Conservation (phyloP, 2,329 filamentous ascomycete genomes). For the Aureobasidium sp. region DNA sequence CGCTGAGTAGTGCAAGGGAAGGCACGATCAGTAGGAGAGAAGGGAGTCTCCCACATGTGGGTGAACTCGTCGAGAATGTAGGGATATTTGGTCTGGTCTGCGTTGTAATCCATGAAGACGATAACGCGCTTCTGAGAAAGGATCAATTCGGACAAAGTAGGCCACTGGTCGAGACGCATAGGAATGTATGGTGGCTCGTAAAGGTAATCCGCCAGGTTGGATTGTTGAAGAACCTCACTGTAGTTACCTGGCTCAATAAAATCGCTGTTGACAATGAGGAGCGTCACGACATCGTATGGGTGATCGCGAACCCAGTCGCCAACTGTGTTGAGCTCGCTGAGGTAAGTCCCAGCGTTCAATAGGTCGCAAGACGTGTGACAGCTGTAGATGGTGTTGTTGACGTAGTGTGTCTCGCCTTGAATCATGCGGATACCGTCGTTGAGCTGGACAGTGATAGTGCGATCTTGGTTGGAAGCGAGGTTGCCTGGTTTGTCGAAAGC, state of each 20-base stretch:
- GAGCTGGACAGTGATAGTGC: slow-evolving; percentile 62
- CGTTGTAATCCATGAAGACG: slow-evolving; percentile 78
- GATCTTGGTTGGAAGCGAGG: slow-evolving; percentile 66
- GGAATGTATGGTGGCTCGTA: slow-evolving; percentile 66
- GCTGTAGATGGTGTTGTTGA: slow-evolving; percentile 59
- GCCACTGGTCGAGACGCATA: slow-evolving; percentile 72
- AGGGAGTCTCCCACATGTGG: slow-evolving; percentile 87
- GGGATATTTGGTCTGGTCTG: slow-evolving; percentile 69
- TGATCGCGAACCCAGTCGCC: slow-evolving; percentile 65
- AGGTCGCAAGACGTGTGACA: slow-evolving; percentile 82
- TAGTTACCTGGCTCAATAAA: slow-evolving; percentile 61
- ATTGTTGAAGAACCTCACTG: slow-evolving; percentile 58
- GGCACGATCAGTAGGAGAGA: slow-evolving; percentile 58
- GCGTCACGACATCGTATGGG: slow-evolving; percentile 80
- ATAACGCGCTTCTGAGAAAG: slow-evolving; percentile 59
- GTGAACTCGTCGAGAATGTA: slow-evolving; percentile 84
- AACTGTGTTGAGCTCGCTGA: slow-evolving; percentile 63
- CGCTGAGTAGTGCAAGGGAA: slow-evolving; percentile 78
- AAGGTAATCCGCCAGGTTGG: slow-evolving; percentile 64
- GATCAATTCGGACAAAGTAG: slow-evolving; percentile 72
- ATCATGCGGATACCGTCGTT: slow-evolving; percentile 67
- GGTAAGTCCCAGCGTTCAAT: slow-evolving; percentile 71
- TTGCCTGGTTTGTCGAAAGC: slow-evolving; percentile 66
- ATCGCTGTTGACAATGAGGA: slow-evolving; percentile 79
- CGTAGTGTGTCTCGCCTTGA: slow-evolving; percentile 52